A percentile compares a stretch with the other conserved stretches of the same genome.
Evolutionary conservation across 129 eudicot genomes (phyloP).

Genomic region (sunflower (Helianthus annuus)): HanXRQr2.0-SUNRISE NC_035435.2:120708120-120708619

Average conservation of each 20-base stretch:
- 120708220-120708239: too few relatives aligned
- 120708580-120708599: slow-evolving; percentile 68
- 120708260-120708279: too few relatives aligned
- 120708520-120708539: slow-evolving; percentile 36
- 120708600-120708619: slow-evolving; percentile 48
- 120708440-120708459: slow-evolving; percentile 52
- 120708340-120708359: too few relatives aligned
- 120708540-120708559: slow-evolving; percentile 37
- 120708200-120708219: too few relatives aligned
- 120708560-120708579: slow-evolving; percentile 39
- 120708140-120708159: too few relatives aligned
- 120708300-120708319: too few relatives aligned
- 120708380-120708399: background rate
- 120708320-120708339: too few relatives aligned
- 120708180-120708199: too few relatives aligned
- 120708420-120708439: background rate
- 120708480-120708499: slow-evolving; percentile 48
- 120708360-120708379: background rate
- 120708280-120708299: too few relatives aligned
- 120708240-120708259: too few relatives aligned
- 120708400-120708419: background rate
- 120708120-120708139: too few relatives aligned
- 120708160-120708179: too few relatives aligned
- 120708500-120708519: slow-evolving; percentile 53
- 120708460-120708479: slow-evolving; percentile 40